Evolutionary conservation across 2,329 filamentous ascomycete genomes (phyloP).

Genomic region (Colletotrichum sojae): DNA sequence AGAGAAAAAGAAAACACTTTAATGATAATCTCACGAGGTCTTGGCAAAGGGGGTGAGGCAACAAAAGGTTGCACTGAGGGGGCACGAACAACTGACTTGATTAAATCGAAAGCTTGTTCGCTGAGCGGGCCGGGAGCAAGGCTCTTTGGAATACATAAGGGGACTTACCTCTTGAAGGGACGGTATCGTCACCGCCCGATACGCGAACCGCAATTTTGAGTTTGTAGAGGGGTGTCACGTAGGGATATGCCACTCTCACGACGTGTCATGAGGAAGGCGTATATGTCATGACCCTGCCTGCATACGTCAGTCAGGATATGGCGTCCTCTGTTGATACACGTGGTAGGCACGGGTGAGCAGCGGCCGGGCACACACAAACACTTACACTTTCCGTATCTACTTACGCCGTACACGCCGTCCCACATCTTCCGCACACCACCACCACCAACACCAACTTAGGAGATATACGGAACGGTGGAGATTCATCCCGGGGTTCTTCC

Average conservation of each 20-base stretch:
- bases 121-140: slow-evolving; percentile 22
- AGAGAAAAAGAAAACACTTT: background rate
- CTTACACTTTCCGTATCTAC: background rate
- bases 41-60: slow-evolving; percentile 16
- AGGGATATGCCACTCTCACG: slow-evolving; percentile 29
- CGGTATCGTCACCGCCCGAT: slow-evolving; percentile 32
- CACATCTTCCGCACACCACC: slow-evolving; percentile 16
- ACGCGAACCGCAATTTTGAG: slow-evolving; percentile 37
- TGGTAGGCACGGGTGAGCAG: slow-evolving; percentile 36
- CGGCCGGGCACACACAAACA: slow-evolving; percentile 23
- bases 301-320: slow-evolving; percentile 38
- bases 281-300: slow-evolving; percentile 29
- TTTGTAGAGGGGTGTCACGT: slow-evolving; percentile 36
- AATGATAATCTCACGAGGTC: background rate
- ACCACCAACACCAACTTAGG: slow-evolving; percentile 2
- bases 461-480: slow-evolving; percentile 20
- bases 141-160: slow-evolving; percentile 16
- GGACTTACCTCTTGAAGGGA: slow-evolving; percentile 10
- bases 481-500: slow-evolving; percentile 33
- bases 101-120: slow-evolving; percentile 37
- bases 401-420: slow-evolving; percentile 5
- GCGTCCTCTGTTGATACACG: slow-evolving; percentile 28
- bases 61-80: background rate
- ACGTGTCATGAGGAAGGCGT: slow-evolving; percentile 31
- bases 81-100: slow-evolving; percentile 31